Conservation (phyloP, 331 rosid genomes). For the Erythrophleum ivorense region DNA sequence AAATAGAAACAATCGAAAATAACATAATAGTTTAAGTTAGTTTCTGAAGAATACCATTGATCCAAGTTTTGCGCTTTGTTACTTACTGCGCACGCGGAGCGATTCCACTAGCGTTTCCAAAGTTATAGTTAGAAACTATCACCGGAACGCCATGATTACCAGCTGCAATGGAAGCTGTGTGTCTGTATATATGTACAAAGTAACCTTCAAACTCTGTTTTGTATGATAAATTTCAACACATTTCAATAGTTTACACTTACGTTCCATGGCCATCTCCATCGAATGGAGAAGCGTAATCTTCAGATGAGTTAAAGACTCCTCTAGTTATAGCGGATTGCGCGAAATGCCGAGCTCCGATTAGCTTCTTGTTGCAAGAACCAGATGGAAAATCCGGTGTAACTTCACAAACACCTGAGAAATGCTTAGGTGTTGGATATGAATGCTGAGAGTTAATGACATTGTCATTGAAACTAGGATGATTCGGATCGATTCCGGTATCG, state of each 20-base stretch:
- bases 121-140: slow-evolving; percentile 84
- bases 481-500: slow-evolving; percentile 93
- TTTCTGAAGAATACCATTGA: too few species aligned
- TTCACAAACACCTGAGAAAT: slow-evolving; percentile 86
- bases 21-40: too few species aligned
- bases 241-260: slow-evolving; percentile 69
- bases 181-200: slow-evolving; percentile 59
- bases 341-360: slow-evolving; percentile 94
- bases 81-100: too few species aligned
- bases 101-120: slow-evolving; percentile 94
- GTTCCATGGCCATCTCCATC: slow-evolving; percentile 99
- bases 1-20: slow-evolving; percentile 96
- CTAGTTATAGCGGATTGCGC: slow-evolving; percentile 96
- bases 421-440: slow-evolving; percentile 78
- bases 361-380: slow-evolving; percentile 94
- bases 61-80: too few species aligned
- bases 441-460: slow-evolving; percentile 42
- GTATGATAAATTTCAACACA: too few species aligned
- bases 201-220: too few species aligned
- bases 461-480: slow-evolving; percentile 81
- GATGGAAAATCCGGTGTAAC: slow-evolving; percentile 94
- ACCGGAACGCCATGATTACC: slow-evolving; percentile 97
- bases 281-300: slow-evolving; percentile 94
- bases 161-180: slow-evolving; percentile 90
- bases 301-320: slow-evolving; percentile 77